phyloP scores from a whole-genome alignment of 208 protist genomes.

The Crithidia thermophila region DNA sequence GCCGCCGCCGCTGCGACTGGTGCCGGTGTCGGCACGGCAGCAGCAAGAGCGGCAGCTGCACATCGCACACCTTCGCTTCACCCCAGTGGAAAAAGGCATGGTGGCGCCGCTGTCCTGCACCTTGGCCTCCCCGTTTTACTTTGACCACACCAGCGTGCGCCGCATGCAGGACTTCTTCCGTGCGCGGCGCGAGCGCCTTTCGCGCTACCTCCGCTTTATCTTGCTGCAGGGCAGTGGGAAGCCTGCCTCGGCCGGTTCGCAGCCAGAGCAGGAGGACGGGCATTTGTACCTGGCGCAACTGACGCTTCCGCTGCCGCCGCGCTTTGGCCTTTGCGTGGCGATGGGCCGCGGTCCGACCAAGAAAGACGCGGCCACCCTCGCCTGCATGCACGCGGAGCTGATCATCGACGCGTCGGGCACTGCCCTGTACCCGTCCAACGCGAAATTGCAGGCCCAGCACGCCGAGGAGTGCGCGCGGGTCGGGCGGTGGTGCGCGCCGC shows the following conservation, averaged over 20 bases:
- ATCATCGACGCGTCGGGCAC: constrained; percentile 86
- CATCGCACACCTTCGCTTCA: constrained; percentile 57
- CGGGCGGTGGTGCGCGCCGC: constrained; percentile 69
- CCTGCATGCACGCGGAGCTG: constrained; percentile 92
- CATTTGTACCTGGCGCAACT: constrained; percentile 69
- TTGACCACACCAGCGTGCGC: constrained; percentile 48
- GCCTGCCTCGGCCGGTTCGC: not conserved
- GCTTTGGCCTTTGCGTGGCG: constrained; percentile 74
- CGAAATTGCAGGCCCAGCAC: constrained; percentile 54
- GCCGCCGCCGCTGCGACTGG: constrained; percentile 41
- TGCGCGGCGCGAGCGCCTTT: constrained; percentile 39
- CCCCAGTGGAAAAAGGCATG: constrained; percentile 40
- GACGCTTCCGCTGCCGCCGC: constrained; percentile 59
- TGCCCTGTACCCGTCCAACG: constrained; percentile 60
- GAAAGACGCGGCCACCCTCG: constrained; percentile 66
- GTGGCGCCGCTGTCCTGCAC: constrained; percentile 60
- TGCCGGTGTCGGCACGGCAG: constrained; percentile 13
- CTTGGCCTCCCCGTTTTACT: constrained; percentile 67
- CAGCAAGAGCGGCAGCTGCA: constrained; percentile 43
- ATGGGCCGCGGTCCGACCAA: constrained; percentile 65
- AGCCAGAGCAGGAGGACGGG: not conserved
- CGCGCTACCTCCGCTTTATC: constrained; percentile 32
- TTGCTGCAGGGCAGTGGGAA: not conserved
- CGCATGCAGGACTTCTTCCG: constrained; percentile 69
- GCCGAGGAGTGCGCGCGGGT: constrained; percentile 69